A percentile compares a stretch with the other conserved stretches of the same genome.
Evolutionary conservation across 106 monocot species (phyloP).

Genomic region (Gastrodia elata): DNA sequence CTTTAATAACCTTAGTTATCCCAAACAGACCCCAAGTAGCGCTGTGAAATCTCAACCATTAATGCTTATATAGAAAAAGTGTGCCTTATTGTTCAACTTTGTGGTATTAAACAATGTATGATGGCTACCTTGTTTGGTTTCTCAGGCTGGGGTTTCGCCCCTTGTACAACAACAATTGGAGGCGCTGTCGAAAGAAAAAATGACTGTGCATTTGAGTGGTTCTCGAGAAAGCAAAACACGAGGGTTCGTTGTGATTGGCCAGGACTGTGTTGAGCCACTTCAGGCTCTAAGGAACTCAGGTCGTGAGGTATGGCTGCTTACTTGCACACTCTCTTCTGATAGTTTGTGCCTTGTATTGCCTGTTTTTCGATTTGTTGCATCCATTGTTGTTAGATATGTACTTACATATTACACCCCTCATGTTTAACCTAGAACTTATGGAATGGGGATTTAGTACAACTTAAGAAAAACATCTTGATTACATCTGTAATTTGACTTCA

Average conservation of each 20-base stretch:
- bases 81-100: background rate
- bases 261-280: constrained; percentile 79
- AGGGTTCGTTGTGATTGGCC: constrained; percentile 69
- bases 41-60: too few species aligned
- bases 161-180: constrained; percentile 77
- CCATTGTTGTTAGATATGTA: too few species aligned
- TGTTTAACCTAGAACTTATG: too few species aligned
- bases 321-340: background rate
- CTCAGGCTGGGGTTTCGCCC: constrained; percentile 65
- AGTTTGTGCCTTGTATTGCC: too few species aligned
- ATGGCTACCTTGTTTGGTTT: constrained; percentile 3
- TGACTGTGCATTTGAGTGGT: constrained; percentile 4
- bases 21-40: too few species aligned
- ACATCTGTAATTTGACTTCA: too few species aligned
- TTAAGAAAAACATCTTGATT: too few species aligned
- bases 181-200: constrained; percentile 43
- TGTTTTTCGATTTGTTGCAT: too few species aligned
- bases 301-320: constrained; percentile 46
- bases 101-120: background rate
- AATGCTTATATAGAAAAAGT: background rate
- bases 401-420: too few species aligned
- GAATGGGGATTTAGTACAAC: background rate
- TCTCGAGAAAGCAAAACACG: constrained; percentile 26
- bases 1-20: too few species aligned
- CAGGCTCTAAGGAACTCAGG: constrained; percentile 77